phyloP scores from a whole-genome alignment of 179 eudicot genomes.

The Drosera spatulata region DNA sequence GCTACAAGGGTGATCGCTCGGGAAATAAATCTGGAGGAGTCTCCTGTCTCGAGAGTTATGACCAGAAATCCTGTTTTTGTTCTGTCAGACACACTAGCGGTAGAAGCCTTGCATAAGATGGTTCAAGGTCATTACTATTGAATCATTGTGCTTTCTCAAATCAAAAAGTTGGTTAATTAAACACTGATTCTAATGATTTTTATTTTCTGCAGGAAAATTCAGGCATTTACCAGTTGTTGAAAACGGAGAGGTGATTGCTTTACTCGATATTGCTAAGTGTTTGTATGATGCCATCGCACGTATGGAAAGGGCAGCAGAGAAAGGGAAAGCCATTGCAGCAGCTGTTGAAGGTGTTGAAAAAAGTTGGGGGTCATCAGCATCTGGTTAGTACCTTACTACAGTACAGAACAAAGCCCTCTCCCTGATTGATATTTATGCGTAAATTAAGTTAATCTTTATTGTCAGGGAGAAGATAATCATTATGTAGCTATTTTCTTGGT shows the following conservation, averaged over 20 bases:
- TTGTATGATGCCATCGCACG: constrained; percentile 97
- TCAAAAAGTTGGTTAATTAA: background rate
- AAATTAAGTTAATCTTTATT: background rate
- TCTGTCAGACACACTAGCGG: constrained; percentile 88
- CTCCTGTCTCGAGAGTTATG: constrained; percentile 95
- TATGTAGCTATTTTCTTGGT: background rate
- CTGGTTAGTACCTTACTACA: constrained; percentile 40
- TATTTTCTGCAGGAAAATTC: constrained; percentile 62
- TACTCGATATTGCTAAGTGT: constrained; percentile 95
- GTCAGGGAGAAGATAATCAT: background rate
- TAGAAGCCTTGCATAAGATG: constrained; percentile 98
- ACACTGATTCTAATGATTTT: background rate
- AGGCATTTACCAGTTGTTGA: constrained; percentile 96
- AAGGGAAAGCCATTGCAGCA: constrained; percentile 93
- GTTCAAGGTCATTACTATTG: constrained; percentile 48
- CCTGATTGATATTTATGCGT: no score
- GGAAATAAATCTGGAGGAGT: constrained; percentile 78
- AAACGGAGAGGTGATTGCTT: constrained; percentile 86
- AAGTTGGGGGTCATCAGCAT: constrained; percentile 75
- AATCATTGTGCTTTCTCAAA: background rate
- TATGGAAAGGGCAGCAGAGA: constrained; percentile 96
- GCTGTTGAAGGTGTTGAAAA: constrained; percentile 99
- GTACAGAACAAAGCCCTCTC: no score
- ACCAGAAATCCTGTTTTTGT: constrained; percentile 90
- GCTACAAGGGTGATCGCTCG: constrained; percentile 83